Percentiles rank a stretch among this genome's conserved stretches.
These are phyloP conservation scores for Rhizomucor pusillus DNA, from an alignment of 371 early-diverging fungal genomes.

Conservation along the genomic window DNA sequence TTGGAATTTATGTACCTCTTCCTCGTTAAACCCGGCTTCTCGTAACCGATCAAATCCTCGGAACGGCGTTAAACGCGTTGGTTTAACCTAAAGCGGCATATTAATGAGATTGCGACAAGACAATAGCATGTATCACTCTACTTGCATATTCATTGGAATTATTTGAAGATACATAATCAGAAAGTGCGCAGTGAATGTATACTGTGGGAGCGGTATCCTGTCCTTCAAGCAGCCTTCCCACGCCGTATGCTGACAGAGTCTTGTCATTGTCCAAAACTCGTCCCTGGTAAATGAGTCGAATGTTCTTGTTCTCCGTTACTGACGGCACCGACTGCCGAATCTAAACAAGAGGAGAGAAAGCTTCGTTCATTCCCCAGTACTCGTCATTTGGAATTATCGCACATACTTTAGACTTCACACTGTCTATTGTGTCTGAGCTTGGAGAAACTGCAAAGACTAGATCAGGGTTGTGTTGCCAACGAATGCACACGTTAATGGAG, in stretches of 20 bases:
- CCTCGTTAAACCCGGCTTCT: conserved; percentile 69
- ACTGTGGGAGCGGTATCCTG: conserved; percentile 34
- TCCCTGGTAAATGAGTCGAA: conserved; percentile 58
- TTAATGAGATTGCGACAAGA: neutral
- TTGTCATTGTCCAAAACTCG: conserved; percentile 31
- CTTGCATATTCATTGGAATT: neutral
- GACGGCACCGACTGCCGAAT: conserved; percentile 18
- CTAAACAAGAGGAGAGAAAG: conserved; percentile 10
- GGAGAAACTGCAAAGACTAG: conserved; percentile 33
- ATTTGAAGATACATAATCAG: conserved; percentile 27
- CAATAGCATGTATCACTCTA: neutral
- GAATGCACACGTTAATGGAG: conserved; percentile 37
- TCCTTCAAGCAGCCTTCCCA: conserved; percentile 29
- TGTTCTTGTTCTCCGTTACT: conserved; percentile 34
- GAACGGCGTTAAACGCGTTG: conserved; percentile 22
- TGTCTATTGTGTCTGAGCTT: conserved; percentile 30
- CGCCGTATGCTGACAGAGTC: conserved; percentile 26
- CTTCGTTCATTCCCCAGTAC: neutral
- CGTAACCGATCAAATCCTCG: conserved; percentile 68
- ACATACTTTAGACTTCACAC: conserved; percentile 51
- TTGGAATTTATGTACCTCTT: conserved; percentile 45
- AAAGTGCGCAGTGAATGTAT: conserved; percentile 45
- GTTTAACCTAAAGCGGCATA: too few relatives aligned
- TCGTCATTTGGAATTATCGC: neutral
- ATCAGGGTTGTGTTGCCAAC: conserved; percentile 45